phyloP scores from a whole-genome alignment of 495 filamentous ascomycete genomes.

The Gamarada debralockiae region DNA sequence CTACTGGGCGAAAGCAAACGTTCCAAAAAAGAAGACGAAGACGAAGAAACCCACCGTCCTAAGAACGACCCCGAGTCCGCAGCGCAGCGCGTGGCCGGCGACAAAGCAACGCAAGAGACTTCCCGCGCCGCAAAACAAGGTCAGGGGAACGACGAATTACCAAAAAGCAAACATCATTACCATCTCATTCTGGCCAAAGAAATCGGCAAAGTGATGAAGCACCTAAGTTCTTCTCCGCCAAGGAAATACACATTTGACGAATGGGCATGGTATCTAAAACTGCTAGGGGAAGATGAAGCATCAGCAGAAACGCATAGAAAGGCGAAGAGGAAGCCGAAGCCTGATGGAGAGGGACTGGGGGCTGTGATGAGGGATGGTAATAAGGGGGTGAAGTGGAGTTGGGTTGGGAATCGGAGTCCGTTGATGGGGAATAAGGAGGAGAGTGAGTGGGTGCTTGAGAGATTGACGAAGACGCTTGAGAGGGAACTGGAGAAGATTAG shows the following conservation, averaged over 20 bases:
- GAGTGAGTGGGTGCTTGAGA: constrained; percentile 76
- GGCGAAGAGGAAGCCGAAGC: constrained; percentile 34
- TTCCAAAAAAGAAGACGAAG: constrained; percentile 13
- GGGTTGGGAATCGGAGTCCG: constrained; percentile 69
- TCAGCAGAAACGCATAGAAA: constrained; percentile 38
- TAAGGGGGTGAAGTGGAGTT: constrained; percentile 32
- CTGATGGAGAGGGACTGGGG: constrained; percentile 17
- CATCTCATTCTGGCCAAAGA: constrained; percentile 65
- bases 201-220: constrained; percentile 60
- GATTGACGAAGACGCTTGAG: constrained; percentile 51
- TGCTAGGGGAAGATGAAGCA: constrained; percentile 69
- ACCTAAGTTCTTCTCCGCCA: constrained; percentile 54
- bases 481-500: constrained; percentile 41
- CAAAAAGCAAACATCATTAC: constrained; percentile 43
- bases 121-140: constrained; percentile 1
- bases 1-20: constrained; percentile 37
- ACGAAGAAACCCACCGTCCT: constrained; percentile 19
- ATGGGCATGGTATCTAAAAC: constrained; percentile 75
- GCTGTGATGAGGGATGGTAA: constrained; percentile 25
- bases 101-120: constrained; percentile 29
- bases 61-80: constrained; percentile 20
- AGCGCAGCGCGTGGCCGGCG: neutral
- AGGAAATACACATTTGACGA: constrained; percentile 71
- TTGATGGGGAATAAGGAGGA: constrained; percentile 71
- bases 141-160: constrained; percentile 20